Percentiles rank a stretch among this genome's conserved stretches.
Conservation (phyloP, 1,139 yeast species). For the Geotrichum fermentans region DNA sequence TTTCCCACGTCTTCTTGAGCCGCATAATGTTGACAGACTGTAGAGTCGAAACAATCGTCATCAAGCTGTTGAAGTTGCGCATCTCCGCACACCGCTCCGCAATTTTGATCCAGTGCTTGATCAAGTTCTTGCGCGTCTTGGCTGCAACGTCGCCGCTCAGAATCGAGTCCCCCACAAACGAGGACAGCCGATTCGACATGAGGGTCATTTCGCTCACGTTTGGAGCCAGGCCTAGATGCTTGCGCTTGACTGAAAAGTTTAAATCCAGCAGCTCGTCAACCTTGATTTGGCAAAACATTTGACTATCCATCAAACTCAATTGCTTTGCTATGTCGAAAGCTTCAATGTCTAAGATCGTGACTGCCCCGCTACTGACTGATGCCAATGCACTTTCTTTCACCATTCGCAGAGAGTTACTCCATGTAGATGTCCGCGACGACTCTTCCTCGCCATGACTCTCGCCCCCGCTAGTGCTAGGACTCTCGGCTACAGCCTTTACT, state of each 20-base stretch:
- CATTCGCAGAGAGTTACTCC: conserved; percentile 23
- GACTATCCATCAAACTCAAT: conserved; percentile 72
- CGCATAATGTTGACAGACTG: conserved; percentile 79
- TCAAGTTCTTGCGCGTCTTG: conserved; percentile 52
- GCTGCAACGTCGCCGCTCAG: conserved; percentile 38
- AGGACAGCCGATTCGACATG: conserved; percentile 75
- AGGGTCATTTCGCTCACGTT: conserved; percentile 63
- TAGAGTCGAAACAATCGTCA: conserved; percentile 78
- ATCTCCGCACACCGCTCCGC: conserved; percentile 74
- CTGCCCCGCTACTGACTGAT: not conserved
- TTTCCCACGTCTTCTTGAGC: conserved; percentile 61
- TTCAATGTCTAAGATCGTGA: conserved; percentile 57
- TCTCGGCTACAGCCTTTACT: conserved; percentile 8
- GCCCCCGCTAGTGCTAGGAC: not conserved
- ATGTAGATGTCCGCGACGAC: conserved; percentile 12
- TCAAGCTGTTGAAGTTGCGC: conserved; percentile 78
- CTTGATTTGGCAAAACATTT: conserved; percentile 59
- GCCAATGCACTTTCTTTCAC: conserved; percentile 18
- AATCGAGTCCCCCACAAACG: conserved; percentile 77
- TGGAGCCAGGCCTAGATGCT: conserved; percentile 58
- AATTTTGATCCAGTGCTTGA: conserved; percentile 79
- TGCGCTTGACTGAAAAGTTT: conserved; percentile 62
- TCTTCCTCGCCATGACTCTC: conserved; percentile 2
- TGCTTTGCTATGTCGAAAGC: conserved; percentile 83
- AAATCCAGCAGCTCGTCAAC: conserved; percentile 72